These are phyloP conservation scores for Eimeria necatrix DNA, from an alignment of 169 alveolate genomes.

Conservation along the genomic window DNA sequence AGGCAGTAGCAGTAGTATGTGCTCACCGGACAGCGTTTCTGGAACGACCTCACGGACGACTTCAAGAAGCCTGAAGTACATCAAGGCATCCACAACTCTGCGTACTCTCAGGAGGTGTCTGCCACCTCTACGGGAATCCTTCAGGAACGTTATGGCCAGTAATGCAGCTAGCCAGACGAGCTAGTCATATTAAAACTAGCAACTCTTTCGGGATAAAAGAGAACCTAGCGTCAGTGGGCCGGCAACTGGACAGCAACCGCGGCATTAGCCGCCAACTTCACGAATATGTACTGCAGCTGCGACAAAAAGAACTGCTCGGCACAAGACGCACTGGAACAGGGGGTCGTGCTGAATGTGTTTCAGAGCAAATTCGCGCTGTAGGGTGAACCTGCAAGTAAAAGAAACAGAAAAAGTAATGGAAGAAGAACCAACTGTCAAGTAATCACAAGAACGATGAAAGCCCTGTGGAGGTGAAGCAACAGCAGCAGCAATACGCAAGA, in stretches of 20 bases:
- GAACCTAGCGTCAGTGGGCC: too few relatives aligned
- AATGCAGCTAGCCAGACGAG: too few relatives aligned
- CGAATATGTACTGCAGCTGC: too few relatives aligned
- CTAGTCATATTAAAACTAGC: too few relatives aligned
- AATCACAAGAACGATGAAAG: neutral
- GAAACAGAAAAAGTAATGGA: too few relatives aligned
- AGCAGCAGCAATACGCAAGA: neutral
- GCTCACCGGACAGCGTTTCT: constrained; percentile 83
- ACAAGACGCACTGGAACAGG: constrained; percentile 82
- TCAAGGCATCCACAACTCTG: constrained; percentile 21
- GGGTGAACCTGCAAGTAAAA: constrained; percentile 64
- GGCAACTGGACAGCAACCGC: too few relatives aligned
- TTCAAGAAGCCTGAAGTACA: constrained; percentile 90
- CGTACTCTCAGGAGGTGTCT: too few relatives aligned
- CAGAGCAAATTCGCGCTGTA: constrained; percentile 91
- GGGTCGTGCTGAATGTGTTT: constrained; percentile 92
- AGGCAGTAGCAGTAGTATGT: neutral
- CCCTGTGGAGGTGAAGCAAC: neutral
- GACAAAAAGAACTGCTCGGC: neutral
- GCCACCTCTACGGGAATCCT: too few relatives aligned
- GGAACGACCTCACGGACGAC: constrained; percentile 93
- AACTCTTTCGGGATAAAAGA: too few relatives aligned
- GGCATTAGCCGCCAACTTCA: too few relatives aligned
- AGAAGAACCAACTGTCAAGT: too few relatives aligned
- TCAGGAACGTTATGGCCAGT: too few relatives aligned